These are phyloP conservation scores for Daldinia loculata DNA, from an alignment of 495 filamentous ascomycete genomes.

Conservation along the genomic window DNA sequence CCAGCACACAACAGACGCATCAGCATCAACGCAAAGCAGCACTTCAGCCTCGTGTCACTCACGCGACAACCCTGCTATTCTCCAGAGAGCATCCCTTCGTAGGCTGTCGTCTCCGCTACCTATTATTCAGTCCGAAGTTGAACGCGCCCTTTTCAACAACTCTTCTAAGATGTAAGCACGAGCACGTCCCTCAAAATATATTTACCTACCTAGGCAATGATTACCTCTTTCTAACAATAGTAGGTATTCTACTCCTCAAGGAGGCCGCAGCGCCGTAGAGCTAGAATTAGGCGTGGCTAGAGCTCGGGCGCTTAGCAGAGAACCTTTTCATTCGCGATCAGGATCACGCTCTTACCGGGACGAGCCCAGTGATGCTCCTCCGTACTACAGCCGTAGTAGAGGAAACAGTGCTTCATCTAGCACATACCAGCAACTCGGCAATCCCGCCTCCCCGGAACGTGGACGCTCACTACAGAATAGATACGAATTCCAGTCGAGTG, in stretches of 20 bases:
- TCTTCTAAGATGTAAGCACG: slow-evolving; percentile 21
- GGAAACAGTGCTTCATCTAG: background rate
- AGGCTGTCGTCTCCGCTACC: background rate
- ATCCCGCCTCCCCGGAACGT: slow-evolving; percentile 11
- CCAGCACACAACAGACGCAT: background rate
- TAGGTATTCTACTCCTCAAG: slow-evolving; percentile 7
- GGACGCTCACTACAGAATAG: slow-evolving; percentile 22
- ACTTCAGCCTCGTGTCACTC: background rate
- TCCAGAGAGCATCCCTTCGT: background rate
- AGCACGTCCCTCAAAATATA: background rate
- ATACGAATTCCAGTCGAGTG: slow-evolving; percentile 24
- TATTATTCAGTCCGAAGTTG: background rate
- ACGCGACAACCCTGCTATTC: background rate
- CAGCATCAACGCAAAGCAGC: background rate
- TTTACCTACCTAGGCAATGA: background rate
- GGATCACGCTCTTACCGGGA: slow-evolving; percentile 2
- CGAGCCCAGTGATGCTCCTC: background rate
- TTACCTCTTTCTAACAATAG: slow-evolving; percentile 13
- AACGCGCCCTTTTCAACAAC: background rate
- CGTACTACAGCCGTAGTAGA: background rate
- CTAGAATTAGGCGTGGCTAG: background rate
- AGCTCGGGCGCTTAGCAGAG: slow-evolving; percentile 3
- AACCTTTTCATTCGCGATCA: slow-evolving; percentile 11
- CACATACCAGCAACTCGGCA: slow-evolving; percentile 3
- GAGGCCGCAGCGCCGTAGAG: background rate